Evolutionary conservation across 2,329 filamentous ascomycete species (phyloP).

Genomic region (Monilinia fructigena): DNA sequence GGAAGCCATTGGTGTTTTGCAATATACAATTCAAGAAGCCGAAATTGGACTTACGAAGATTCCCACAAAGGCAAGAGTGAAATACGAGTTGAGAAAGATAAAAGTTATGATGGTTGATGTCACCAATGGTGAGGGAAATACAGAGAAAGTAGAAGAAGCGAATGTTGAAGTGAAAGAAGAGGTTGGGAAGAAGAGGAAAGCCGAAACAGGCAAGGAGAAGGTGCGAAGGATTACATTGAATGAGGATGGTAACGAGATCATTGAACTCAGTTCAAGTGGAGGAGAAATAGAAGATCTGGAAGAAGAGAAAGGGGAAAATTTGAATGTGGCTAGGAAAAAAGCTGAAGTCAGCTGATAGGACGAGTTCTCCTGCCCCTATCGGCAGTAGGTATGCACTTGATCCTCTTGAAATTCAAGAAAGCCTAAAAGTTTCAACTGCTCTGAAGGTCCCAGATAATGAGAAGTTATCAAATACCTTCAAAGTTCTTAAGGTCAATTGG

Average conservation of each 20-base stretch:
- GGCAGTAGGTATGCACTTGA: not conserved
- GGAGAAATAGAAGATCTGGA: slow-evolving; percentile 42
- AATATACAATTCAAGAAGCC: slow-evolving; percentile 63
- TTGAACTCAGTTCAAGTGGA: slow-evolving; percentile 38
- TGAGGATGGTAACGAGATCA: slow-evolving; percentile 30
- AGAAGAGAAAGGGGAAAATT: slow-evolving; percentile 19
- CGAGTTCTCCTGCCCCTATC: not conserved
- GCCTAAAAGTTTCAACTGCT: not conserved
- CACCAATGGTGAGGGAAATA: not conserved
- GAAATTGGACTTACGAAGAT: slow-evolving; percentile 73
- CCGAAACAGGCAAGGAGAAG: slow-evolving; percentile 33
- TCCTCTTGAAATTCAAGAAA: not conserved
- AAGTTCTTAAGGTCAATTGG: slow-evolving; percentile 60
- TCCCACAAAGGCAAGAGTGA: slow-evolving; percentile 64
- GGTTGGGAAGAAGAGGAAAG: slow-evolving; percentile 10
- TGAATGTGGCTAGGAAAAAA: slow-evolving; percentile 15
- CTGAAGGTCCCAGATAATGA: slow-evolving; percentile 1
- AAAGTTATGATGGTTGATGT: slow-evolving; percentile 16
- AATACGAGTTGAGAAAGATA: slow-evolving; percentile 19
- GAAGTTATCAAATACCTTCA: slow-evolving; percentile 40
- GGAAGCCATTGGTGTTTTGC: slow-evolving; percentile 62
- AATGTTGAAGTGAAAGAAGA: not conserved
- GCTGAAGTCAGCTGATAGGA: slow-evolving; percentile 11
- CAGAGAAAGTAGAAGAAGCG: not conserved
- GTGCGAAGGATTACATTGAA: slow-evolving; percentile 34